A percentile compares a stretch with the other conserved stretches of the same genome.
phyloP scores from a whole-genome alignment of 1,284 basidiomycete species.

The Moesziomyces sp. region DNA sequence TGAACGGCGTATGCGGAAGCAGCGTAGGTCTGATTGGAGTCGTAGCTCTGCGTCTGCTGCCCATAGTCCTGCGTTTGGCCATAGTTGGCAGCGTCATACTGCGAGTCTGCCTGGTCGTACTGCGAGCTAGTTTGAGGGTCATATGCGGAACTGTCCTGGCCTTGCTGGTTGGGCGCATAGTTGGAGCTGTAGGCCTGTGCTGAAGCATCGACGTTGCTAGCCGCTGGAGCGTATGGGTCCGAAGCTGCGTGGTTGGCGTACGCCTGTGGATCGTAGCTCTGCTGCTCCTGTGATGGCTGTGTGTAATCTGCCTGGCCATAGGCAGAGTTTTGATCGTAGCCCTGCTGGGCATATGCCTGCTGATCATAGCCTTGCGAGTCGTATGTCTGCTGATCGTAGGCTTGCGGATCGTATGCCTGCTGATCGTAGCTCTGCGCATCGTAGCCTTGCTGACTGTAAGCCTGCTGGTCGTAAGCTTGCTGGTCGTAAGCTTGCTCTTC shows the following conservation, averaged over 20 bases:
- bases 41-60: constrained; percentile 6
- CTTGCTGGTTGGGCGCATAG: constrained; percentile 8
- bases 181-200: constrained; percentile 20
- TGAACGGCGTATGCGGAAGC: constrained; percentile 5
- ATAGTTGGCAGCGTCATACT: constrained; percentile 8
- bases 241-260: constrained; percentile 14
- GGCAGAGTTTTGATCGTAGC: too few relatives aligned
- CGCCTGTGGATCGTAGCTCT: not conserved
- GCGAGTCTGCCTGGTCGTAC: constrained; percentile 3
- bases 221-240: constrained; percentile 22
- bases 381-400: constrained; percentile 17
- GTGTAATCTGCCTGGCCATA: too few relatives aligned
- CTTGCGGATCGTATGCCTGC: constrained; percentile 1
- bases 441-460: constrained; percentile 5
- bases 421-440: constrained; percentile 12
- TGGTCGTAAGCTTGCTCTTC: constrained; percentile 23
- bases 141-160: constrained; percentile 15
- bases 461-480: constrained; percentile 19
- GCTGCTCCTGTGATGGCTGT: constrained; percentile 10
- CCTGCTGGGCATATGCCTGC: constrained; percentile 3
- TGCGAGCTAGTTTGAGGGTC: constrained; percentile 1
- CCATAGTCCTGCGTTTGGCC: constrained; percentile 5
- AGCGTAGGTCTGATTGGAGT: constrained; percentile 17
- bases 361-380: constrained; percentile 16
- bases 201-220: not conserved